These are phyloP conservation scores for Ustilago shanxiensis DNA, from an alignment of 1,284 basidiomycete genomes.

Conservation along the genomic window DNA sequence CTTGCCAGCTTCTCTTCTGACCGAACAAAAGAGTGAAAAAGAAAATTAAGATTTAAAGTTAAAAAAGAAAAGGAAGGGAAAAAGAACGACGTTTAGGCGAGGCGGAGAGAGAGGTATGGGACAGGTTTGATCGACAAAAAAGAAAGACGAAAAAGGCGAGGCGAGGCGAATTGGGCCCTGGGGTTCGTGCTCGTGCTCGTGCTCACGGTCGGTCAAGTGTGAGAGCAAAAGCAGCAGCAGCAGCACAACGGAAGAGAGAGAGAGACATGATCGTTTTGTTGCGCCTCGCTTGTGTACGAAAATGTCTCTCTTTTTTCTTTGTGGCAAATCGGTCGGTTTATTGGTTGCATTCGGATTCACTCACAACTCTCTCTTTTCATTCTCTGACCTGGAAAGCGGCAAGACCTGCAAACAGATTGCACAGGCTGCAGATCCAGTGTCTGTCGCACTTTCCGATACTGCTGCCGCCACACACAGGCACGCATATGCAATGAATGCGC, in stretches of 20 bases:
- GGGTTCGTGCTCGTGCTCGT: no score
- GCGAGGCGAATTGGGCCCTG: no score
- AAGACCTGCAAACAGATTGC: no score
- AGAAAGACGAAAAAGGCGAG: not conserved
- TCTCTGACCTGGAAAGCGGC: not conserved
- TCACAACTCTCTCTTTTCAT: not conserved
- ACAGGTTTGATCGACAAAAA: slow-evolving; percentile 19
- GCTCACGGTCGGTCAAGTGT: not conserved
- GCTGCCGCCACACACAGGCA: slow-evolving; percentile 5
- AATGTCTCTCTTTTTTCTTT: not conserved
- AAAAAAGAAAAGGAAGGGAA: not conserved
- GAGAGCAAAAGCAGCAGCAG: no score
- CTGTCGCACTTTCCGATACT: not conserved
- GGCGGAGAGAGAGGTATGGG: not conserved
- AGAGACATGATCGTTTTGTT: no score
- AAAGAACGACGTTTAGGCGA: not conserved
- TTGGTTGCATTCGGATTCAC: slow-evolving; percentile 15
- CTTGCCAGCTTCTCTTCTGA: no score
- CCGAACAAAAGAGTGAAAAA: no score
- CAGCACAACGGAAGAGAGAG: no score
- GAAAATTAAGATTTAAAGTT: not conserved
- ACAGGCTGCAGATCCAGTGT: no score
- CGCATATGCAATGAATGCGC: slow-evolving; percentile 3
- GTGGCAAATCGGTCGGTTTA: not conserved
- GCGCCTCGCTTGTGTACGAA: slow-evolving; percentile 7